phyloP scores from a whole-genome alignment of 805 yeast species.

The Pichia paraexigua region DNA sequence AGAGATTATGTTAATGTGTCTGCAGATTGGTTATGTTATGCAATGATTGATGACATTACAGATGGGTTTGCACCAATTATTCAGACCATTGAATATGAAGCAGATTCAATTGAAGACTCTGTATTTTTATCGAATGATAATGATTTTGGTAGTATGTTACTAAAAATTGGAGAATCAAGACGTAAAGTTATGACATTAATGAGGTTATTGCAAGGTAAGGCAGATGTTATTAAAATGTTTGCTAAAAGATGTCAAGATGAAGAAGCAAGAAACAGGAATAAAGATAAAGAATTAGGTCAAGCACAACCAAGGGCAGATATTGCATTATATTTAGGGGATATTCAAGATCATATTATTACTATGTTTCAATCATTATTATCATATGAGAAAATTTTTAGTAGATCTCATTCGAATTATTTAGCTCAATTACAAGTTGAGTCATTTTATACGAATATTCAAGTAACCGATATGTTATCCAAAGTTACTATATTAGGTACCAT shows the following conservation, averaged over 20 bases:
- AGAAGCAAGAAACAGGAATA: conserved; percentile 20
- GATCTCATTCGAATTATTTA: conserved; percentile 86
- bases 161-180: conserved; percentile 81
- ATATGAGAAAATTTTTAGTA: conserved; percentile 86
- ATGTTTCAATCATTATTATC: conserved; percentile 88
- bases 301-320: conserved; percentile 82
- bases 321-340: conserved; percentile 88
- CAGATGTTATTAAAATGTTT: conserved; percentile 93
- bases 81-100: conserved; percentile 69
- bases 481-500: conserved; percentile 88
- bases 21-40: conserved; percentile 80
- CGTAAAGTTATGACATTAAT: conserved; percentile 87
- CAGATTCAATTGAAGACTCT: conserved; percentile 75
- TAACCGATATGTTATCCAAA: conserved; percentile 79
- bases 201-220: conserved; percentile 86
- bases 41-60: conserved; percentile 74
- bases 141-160: conserved; percentile 71
- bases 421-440: conserved; percentile 94
- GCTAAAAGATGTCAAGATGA: conserved; percentile 90
- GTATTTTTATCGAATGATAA: conserved; percentile 73
- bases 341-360: conserved; percentile 93
- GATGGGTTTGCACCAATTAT: conserved; percentile 81
- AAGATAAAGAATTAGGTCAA: conserved; percentile 10
- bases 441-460: conserved; percentile 75
- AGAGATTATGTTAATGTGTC: conserved; percentile 71